Conservation (phyloP, 2,329 filamentous ascomycete species). For the Endoconidiophora polonica region DNA sequence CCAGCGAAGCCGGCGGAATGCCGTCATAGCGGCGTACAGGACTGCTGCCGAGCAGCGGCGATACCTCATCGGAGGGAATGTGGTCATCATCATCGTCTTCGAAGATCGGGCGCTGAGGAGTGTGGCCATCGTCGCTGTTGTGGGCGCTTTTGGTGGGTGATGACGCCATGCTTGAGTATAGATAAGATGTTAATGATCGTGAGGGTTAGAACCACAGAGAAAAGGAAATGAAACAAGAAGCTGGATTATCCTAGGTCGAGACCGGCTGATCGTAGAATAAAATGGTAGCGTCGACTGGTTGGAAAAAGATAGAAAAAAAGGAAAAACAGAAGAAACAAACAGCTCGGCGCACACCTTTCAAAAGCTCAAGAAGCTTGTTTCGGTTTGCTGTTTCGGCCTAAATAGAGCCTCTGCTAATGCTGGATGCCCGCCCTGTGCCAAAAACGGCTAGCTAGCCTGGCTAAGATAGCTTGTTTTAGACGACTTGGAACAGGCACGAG, state of each 20-base stretch:
- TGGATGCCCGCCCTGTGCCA: no score
- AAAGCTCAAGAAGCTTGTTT: neutral
- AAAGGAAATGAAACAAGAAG: neutral
- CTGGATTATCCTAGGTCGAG: no score
- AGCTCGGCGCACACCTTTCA: neutral
- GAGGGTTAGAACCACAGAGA: neutral
- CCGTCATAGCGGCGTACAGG: conserved; percentile 25
- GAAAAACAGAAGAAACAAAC: neutral
- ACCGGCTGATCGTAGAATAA: neutral
- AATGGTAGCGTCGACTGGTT: neutral
- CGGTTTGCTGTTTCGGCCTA: conserved; percentile 2
- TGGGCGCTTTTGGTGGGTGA: conserved; percentile 10
- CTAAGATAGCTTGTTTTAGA: no score
- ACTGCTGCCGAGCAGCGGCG: conserved; percentile 32
- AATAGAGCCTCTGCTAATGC: neutral
- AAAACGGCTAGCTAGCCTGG: no score
- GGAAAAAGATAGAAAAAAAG: neutral
- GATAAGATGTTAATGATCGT: neutral
- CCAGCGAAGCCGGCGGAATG: conserved; percentile 18
- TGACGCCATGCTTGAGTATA: conserved; percentile 3
- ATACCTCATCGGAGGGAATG: conserved; percentile 25
- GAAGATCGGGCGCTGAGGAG: conserved; percentile 9
- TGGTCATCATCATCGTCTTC: conserved; percentile 18
- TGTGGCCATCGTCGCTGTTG: conserved; percentile 5
- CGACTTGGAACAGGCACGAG: no score